These are phyloP conservation scores for Acacia confusa DNA, from an alignment of 306 rosid species.

Conservation along the genomic window DNA sequence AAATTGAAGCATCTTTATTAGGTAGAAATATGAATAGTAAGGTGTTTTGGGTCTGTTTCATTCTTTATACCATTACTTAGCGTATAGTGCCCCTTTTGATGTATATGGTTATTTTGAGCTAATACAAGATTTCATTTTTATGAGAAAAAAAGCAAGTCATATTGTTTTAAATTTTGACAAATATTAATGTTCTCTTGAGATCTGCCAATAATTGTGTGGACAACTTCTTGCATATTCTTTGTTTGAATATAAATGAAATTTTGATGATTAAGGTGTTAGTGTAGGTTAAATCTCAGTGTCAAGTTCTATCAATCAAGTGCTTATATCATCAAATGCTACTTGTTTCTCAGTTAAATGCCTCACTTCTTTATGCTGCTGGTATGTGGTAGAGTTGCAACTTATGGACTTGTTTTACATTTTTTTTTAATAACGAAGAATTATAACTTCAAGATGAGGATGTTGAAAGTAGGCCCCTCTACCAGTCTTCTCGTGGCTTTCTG, in stretches of 20 bases:
- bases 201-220: neutral
- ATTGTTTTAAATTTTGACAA: neutral
- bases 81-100: neutral
- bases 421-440: neutral
- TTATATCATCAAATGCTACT: slow-evolving; percentile 13
- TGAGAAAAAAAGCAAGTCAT: neutral
- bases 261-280: slow-evolving; percentile 22
- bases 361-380: slow-evolving; percentile 13
- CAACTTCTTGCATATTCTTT: slow-evolving; percentile 1
- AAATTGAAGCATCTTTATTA: too few species aligned
- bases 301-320: slow-evolving; percentile 17
- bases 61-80: too few species aligned
- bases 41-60: neutral
- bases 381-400: slow-evolving; percentile 14
- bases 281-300: slow-evolving; percentile 17
- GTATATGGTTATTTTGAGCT: neutral
- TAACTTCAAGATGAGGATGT: slow-evolving; percentile 10
- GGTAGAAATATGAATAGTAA: neutral
- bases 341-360: slow-evolving; percentile 7
- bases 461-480: too few species aligned
- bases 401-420: neutral
- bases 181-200: neutral
- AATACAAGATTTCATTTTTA: neutral
- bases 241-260: slow-evolving; percentile 3
- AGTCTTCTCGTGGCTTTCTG: too few species aligned